Evolutionary conservation across 2,329 filamentous ascomycete genomes (phyloP), one percentile per base, ranked within the genome.

Genomic region (Paraphaeosphaeria minitans): DNA sequence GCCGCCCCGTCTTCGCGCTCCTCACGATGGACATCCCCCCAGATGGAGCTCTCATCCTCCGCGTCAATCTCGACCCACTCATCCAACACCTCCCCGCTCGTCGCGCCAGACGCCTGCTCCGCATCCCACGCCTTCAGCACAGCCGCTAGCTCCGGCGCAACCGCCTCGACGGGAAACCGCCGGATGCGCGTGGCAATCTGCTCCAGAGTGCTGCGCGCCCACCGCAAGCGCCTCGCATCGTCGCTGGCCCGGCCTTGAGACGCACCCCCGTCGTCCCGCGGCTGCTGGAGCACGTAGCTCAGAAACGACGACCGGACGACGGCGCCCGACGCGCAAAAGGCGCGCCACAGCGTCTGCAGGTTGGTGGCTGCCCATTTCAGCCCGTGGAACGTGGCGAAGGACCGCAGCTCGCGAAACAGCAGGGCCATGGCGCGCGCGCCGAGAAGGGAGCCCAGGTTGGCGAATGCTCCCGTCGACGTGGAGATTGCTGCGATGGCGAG

Each of bases 401-500:
- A 42, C 8, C 35, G 19, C 8, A 59, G 27, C 43, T 59, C 57
- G 4, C 16, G 33, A 13, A 56, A 37, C 7, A 59, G 19, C 16
- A 53, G 14, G 16, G 7, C 24, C 42, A 37, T 24, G 35, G 33
- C 43, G 10, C 31, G 33, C 12, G 53, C 48, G 7, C 57, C 53
- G 0, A 59, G 33, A 16, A 59, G 13, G 14, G 29, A 14, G 1
- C 47, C 48, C 24, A 56, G 42, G 9, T 19, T 16, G 7, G 33
- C 49, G 16, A 59, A 56, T 5, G n/a, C 19, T 0, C 53, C 48
- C 12, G 47, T 45, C 8, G 55, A 22, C 27, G 19, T 46, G 2
- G 58, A 39, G 9, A 60, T 12, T 3, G 27, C 19, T 2, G 58
- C 43, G 19, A 60, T 42, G 4, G 42, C 35, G 3, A 60, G 24